Base-by-base conservation (phyloP, 441 rosid genomes). In the Aleurites moluccanus region DNA sequence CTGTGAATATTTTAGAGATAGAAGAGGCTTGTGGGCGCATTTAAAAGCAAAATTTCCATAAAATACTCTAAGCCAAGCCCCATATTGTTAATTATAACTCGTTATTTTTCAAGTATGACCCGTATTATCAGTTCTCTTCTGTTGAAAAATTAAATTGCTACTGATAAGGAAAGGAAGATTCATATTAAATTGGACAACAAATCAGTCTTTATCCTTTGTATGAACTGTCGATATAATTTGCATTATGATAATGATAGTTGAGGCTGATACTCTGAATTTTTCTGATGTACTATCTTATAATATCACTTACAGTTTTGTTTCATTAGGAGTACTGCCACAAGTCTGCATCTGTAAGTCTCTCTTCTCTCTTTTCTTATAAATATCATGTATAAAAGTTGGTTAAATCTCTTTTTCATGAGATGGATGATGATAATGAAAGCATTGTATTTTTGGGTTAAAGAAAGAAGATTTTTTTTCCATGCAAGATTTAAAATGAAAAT, bases 201-300 rank as follows among this genome's bases (percentile, higher is more conserved):
- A 35, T 49, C 20, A 42, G 49, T 28, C 64, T 55, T n/a, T 55
- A 20, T 65, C 77, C 6, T 23, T 10, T 55, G 13, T 14, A 42
- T 42, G 1, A 56, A 42, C 13, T 65, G 56, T 56, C 64, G 30
- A 66, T 52, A 52, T 52, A 52, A 16, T 16, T 10, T 55, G 55
- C 40, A 40, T 56, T 15, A 6, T 30, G 67, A 61, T 25, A 63
- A 52, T 63, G 61, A 62, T 47, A 28, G 61, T 3, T 73, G 75
- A 73, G 21, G 68, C 11, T 73, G 75, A 63, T 14, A 0, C 64
- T 9, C 6, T 38, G 40, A 38, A 50, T 10, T 33, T 59, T 59
- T 27, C 23, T 23, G 25, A 6, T 59, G 16, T 11, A 0, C 14
- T 28, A 61, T 61, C 67, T 72, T 72, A 60, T 27, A n/a, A 62